Base-by-base conservation (phyloP, 768 basidiomycete genomes). In the Collybia sp. region DNA sequence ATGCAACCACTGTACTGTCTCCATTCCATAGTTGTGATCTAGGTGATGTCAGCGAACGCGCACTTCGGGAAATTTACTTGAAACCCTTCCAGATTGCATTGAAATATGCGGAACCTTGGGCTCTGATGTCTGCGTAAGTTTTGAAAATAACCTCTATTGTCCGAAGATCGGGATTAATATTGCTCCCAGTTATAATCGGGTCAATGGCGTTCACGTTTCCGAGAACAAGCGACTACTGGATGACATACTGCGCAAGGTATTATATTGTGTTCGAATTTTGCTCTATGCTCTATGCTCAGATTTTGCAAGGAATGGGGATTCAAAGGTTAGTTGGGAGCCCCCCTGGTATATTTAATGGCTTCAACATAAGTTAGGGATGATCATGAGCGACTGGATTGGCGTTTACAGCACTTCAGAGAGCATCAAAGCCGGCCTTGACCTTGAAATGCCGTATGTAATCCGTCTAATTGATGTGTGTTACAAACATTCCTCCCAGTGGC, bases 31-130 rank as follows among this genome's bases (percentile, higher is more conserved):
- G 8, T 25, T 8, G 8, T 25, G 25, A 25, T 25, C 25, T 25
- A 25, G 25, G 35, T 37, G 35, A n/a, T 37, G 17, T 37, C 10
- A 37, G 35, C 35, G 35, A 37, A 6, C 70, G 82, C n/a, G 76
- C 82, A 10, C 62, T 85, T 13, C 69, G 83, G 6, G 82, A 85
- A 59, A 75, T 85, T 41, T 84, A 85, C 58, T 67, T 84, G 34
- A 76, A 76, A 50, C 81, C 80, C 1, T 79, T 79, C 61, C 74
- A 79, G 65, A 72, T 83, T 37, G 82, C 82, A 1, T 71, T 77
- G 43, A 75, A 75, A 54, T 54, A 76, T 15, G 55, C 77, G 3
- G 64, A 79, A 30, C 80, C 80, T 12, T 77, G 77, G 76, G 76
- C 80, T 6, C 60, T 77, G 44, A 82, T 83, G 79, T 75, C 79